Base-by-base conservation (phyloP, 257 asterid species). In the Lycium ferocissimum region DNA sequence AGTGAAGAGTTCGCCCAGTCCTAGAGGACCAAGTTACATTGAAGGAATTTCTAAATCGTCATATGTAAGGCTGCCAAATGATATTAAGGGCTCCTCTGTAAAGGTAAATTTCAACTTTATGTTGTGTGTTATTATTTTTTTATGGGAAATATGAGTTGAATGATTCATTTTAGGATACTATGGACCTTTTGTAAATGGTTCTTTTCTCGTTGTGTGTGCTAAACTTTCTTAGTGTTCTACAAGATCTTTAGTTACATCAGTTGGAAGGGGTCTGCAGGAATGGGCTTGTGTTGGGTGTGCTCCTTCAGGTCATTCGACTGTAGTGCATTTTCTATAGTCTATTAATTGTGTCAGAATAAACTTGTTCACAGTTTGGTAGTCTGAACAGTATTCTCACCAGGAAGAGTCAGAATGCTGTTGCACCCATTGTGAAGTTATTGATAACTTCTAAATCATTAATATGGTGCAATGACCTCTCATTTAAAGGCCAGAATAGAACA, bases 1-100 rank as follows among this genome's bases (percentile, higher is more conserved):
- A 63, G 79, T 83, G 10, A 94, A 93, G 86, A 89, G 91, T 40
- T 87, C 91, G 33, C 86, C 88, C 59, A 86, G 89, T 89, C 61
- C 91, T 72, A 89, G 97, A 86, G 98, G 99, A 61, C 96, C 98
- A 80, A 96, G 95, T 88, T 90, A 89, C 86, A 93, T 96, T 78
- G 99, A 96, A 85, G 99, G 99, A 87, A 86, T 96, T 87, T 96
- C 99, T 73, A 96, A 96, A 89, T 92, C 99, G 80, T 95, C 99
- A 53, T 92, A 88, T 90, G 90, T 93, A 80, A 94, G 95, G 88
- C 97, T 92, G 66, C 97, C 98, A 90, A 93, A 95, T 84, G 99
- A 94, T 88, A 89, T 96, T 56, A 96, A 96, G 91, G 94, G 98
- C 88, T 86, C 97, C 72, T 92, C 96, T 66, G 91, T 93, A 78